Conservation (phyloP, 1,139 yeast genomes). For the Nakaseomyces bracarensis region DNA sequence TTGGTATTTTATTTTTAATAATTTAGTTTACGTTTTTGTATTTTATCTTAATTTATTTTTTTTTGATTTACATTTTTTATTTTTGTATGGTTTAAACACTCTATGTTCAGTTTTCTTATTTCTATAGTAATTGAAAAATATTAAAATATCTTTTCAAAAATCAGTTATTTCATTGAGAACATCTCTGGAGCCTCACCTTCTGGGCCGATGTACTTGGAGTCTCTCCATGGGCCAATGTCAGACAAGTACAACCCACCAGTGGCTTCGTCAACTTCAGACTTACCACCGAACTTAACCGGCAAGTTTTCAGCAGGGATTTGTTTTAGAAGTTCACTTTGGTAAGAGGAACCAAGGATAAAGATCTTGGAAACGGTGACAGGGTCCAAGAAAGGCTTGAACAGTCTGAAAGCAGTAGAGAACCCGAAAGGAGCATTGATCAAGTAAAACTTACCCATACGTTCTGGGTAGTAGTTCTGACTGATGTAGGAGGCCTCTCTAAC, state of each 20-base stretch:
- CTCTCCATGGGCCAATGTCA: conserved; percentile 98
- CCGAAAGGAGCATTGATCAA: conserved; percentile 97
- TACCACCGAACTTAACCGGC: conserved; percentile 87
- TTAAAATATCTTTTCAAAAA: background rate
- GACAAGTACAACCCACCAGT: conserved; percentile 79
- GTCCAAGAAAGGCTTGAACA: conserved; percentile 89
- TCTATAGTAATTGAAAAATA: too few relatives aligned
- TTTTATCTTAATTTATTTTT: background rate
- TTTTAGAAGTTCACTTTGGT: conserved; percentile 73
- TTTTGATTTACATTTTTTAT: background rate
- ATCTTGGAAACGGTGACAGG: conserved; percentile 98
- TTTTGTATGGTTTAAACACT: background rate
- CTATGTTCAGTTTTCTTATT: background rate
- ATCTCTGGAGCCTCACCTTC: conserved; percentile 79
- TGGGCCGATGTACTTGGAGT: conserved; percentile 70
- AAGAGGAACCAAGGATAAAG: conserved; percentile 72
- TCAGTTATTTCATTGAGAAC: conserved; percentile 26
- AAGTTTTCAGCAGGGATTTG: conserved; percentile 92
- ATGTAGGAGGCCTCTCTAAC: conserved; percentile 88
- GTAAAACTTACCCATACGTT: conserved; percentile 97
- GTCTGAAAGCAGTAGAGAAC: conserved; percentile 82
- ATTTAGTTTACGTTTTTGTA: too few relatives aligned
- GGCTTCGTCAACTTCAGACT: conserved; percentile 51
- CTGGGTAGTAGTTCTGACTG: conserved; percentile 98
- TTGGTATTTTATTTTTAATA: too few relatives aligned